Evolutionary conservation across 1,139 yeast species (phyloP).

Genomic region (Candida dubliniensis): DNA sequence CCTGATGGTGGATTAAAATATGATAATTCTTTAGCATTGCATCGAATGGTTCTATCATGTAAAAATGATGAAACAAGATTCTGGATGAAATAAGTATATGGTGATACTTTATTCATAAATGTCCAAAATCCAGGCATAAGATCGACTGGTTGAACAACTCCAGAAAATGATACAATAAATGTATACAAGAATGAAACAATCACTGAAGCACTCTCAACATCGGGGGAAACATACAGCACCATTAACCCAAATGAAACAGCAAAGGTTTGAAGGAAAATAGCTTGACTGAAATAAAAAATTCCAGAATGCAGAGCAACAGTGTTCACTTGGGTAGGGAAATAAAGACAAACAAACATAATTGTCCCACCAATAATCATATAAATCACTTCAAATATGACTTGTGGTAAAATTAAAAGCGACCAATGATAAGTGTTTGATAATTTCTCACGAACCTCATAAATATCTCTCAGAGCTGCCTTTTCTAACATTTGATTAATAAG

Average conservation of each 20-base stretch:
- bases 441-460: slow-evolving; percentile 63
- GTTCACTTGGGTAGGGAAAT: slow-evolving; percentile 57
- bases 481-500: slow-evolving; percentile 41
- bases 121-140: slow-evolving; percentile 70
- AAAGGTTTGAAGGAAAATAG: slow-evolving; percentile 54
- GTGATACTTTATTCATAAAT: slow-evolving; percentile 66
- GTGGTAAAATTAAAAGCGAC: slow-evolving; percentile 54
- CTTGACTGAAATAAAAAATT: slow-evolving; percentile 49
- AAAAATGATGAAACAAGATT: slow-evolving; percentile 54
- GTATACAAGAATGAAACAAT: slow-evolving; percentile 53
- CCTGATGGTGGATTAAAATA: slow-evolving; percentile 58
- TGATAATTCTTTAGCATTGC: slow-evolving; percentile 51
- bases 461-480: slow-evolving; percentile 52
- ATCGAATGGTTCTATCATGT: slow-evolving; percentile 55
- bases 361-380: slow-evolving; percentile 54
- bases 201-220: slow-evolving; percentile 62
- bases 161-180: slow-evolving; percentile 58
- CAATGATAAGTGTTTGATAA: slow-evolving; percentile 68
- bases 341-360: slow-evolving; percentile 52
- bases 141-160: slow-evolving; percentile 58
- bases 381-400: slow-evolving; percentile 54
- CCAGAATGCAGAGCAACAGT: slow-evolving; percentile 53
- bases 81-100: slow-evolving; percentile 66
- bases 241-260: slow-evolving; percentile 55
- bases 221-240: slow-evolving; percentile 58